Base-by-base conservation (phyloP, 306 rosid species). In the Quercus gilva region DNA sequence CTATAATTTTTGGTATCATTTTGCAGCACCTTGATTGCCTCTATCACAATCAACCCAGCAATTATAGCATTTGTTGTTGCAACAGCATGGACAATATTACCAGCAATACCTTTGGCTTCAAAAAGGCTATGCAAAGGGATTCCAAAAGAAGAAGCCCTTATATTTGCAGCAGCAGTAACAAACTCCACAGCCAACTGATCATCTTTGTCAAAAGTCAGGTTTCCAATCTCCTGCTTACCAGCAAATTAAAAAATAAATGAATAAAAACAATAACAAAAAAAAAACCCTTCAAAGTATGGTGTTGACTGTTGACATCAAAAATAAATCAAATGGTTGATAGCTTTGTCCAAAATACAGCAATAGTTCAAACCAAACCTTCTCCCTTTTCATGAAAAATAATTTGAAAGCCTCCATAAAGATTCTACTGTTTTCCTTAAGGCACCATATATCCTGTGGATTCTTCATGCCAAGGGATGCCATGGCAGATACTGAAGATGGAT, bases 21-120 rank as follows among this genome's bases (percentile, higher is more conserved):
- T 81, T 82, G 86, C 84, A 96, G 96, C 86, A 96, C 99, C 85
- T 96, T 96, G 80, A 96, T 89, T 73, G 99, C 94, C 87, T 96
- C 99, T 49, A 93, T 91, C 71, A 96, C 99, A 88, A 96, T 96
- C 91, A 96, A 86, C 55, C 99, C 99, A 76, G 99, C 99, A 84
- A 96, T 87, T 73, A 93, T 80, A 41, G 99, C 99, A 82, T 96
- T 96, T 57, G 99, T 96, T 33, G 99, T 96, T 29, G 99, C 99
- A 79, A 96, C 97, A 74, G 99, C 99, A 84, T 96, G 99, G 71
- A 96, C 99, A 75, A 96, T 96, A 83, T 96, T 96, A 64, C 99
- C 99, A 70, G 99, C 99, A 85, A 96, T 96, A 41, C 99, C 99
- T 87, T 96, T 96, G 53, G 98, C 98, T 89, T 96, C 99, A 83